Conservation (phyloP, 192 early-diverging fungal species). For the Backusella circina region DNA sequence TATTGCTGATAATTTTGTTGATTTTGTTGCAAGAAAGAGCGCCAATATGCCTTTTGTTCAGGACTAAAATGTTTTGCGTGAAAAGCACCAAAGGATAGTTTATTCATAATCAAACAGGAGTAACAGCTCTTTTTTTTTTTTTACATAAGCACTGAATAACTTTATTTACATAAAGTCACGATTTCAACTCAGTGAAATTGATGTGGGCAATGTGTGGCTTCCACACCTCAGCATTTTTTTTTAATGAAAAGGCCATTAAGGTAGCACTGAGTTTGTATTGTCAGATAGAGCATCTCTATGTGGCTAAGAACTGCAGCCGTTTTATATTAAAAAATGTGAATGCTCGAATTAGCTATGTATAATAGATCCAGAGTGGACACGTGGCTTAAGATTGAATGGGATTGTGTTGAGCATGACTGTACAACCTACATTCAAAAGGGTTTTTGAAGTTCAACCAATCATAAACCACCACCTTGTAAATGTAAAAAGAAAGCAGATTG, state of each 20-base stretch:
- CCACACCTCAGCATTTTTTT: too few relatives aligned
- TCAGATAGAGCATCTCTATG: too few relatives aligned
- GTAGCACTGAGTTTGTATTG: too few relatives aligned
- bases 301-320: too few relatives aligned
- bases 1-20: background rate
- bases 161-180: too few relatives aligned
- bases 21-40: background rate
- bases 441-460: background rate
- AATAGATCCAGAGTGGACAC: background rate
- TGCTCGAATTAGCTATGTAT: background rate
- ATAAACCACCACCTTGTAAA: background rate
- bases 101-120: constrained; percentile 11
- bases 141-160: background rate
- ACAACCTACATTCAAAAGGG: background rate
- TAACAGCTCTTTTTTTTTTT: background rate
- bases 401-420: background rate
- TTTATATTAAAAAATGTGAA: background rate
- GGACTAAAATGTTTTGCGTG: constrained; percentile 21
- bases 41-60: constrained; percentile 10
- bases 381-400: background rate
- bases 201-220: too few relatives aligned
- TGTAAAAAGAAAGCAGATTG: background rate
- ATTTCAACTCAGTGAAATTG: too few relatives aligned
- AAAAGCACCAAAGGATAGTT: constrained; percentile 19
- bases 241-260: too few relatives aligned